A percentile compares a stretch with the other conserved stretches of the same genome.
These are phyloP conservation scores for Leccinum boreale DNA, from an alignment of 768 basidiomycete species.

Conservation along the genomic window DNA sequence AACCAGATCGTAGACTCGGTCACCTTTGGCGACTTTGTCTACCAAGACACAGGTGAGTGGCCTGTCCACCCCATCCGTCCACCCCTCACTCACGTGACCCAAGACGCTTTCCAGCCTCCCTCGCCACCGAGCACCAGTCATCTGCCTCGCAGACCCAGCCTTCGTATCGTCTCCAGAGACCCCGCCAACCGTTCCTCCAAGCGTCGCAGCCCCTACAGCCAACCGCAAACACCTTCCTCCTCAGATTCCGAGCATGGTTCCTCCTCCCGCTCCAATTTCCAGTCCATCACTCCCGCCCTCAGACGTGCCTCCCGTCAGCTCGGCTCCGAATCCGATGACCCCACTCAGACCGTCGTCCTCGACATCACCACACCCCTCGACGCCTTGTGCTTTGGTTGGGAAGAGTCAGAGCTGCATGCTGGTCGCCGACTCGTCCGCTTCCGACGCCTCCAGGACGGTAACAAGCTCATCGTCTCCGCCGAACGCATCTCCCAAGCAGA, in stretches of 20 bases:
- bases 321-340: slow-evolving; percentile 36
- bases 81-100: slow-evolving; percentile 4
- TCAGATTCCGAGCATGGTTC: slow-evolving; percentile 38
- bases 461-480: slow-evolving; percentile 74
- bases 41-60: slow-evolving; percentile 46
- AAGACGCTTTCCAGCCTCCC: slow-evolving; percentile 4
- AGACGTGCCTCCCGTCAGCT: slow-evolving; percentile 24
- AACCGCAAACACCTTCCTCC: slow-evolving; percentile 40
- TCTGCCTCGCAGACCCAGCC: slow-evolving; percentile 16
- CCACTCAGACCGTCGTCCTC: slow-evolving; percentile 54
- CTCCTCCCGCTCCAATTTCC: slow-evolving; percentile 15
- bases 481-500: slow-evolving; percentile 71
- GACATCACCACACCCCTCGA: slow-evolving; percentile 58
- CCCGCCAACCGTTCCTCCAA: slow-evolving; percentile 28
- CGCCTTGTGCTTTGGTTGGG: slow-evolving; percentile 56
- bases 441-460: slow-evolving; percentile 71
- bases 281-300: slow-evolving; percentile 11
- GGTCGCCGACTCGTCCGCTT: slow-evolving; percentile 89
- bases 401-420: slow-evolving; percentile 57
- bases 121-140: not conserved
- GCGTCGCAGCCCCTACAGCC: slow-evolving; percentile 38
- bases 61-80: not conserved
- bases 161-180: slow-evolving; percentile 29
- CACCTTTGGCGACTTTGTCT: slow-evolving; percentile 71
- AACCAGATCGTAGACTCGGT: slow-evolving; percentile 58